Evolutionary conservation across 2,329 filamentous ascomycete species (phyloP), one percentile per base, ranked within the genome.

Genomic region (Penicillium sp.): DNA sequence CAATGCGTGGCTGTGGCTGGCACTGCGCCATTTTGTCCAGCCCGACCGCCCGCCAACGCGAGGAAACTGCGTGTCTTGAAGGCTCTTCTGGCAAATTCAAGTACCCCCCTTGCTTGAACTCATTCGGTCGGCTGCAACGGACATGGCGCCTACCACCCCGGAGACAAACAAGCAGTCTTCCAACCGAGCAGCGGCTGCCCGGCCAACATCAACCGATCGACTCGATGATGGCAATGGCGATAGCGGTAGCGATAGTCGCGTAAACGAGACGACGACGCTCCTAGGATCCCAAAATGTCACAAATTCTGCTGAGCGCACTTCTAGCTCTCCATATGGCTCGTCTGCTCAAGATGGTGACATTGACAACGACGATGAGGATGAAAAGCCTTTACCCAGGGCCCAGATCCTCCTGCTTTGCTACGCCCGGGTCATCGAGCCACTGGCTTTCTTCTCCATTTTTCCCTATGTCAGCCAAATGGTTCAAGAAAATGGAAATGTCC

Each of bases 401-500:
- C 90, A 93, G 68, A 84, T 94, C 46, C 69, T 87, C 26, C 70
- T 89, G 9, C 82, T 94, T 10, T 93, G 89, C 75, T 89, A 85
- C 66, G 85, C 86, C 1, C 84, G 89, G 5, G 66, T 89, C 21
- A 77, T 90, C 37, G 90, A 93, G 64, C 89, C 90, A 1, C 80
- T 92, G 33, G 87, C 88, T n/a, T 93, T 90, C 75, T 93, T 92
- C 75, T 84, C 80, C 67, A 90, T 93, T 68, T 89, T 93, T 62
- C 88, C 89, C 1, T 93, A 89, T 72, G 82, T 94, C 70, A 90
- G 86, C 63, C 78, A 87, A 65, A 93, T 93, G 89, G 84, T 90
- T 30, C 76, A 83, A 68, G 77, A 82, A 50, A 87, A 85, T 52
- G 88, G 88, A 8, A 64, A 77, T 9, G 71, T 93, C 2, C 68